Base-by-base conservation (phyloP, 768 basidiomycete genomes). In the Trametopsis cervina region DNA sequence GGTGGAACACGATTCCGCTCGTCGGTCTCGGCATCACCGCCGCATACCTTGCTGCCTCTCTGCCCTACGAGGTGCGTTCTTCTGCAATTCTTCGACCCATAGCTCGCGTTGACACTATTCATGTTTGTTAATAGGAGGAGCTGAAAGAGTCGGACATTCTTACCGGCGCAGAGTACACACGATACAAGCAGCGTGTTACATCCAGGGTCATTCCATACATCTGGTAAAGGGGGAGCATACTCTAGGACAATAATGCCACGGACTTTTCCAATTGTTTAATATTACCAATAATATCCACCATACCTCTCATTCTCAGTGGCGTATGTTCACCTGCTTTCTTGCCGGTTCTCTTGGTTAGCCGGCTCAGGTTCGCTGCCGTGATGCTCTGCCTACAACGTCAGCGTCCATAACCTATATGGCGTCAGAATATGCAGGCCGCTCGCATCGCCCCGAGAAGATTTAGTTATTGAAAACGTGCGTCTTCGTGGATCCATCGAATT, bases 1-100 rank as follows among this genome's bases (percentile, higher is more conserved):
- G 46, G 46, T 53, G 51, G 51, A 48, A 44, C 42, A 24, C 33
- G 11, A 44, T 53, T 23, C 51, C 51, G 9, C 26, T 53, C 9
- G 51, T 40, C 7, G 15, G 41, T 5, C 33, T 47, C n/a, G 47
- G 38, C 2, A 15, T 49, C 13, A 39, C 47, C 13, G 23, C 35
- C 21, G 29, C 35, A 9, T 48, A 48, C 42, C 43, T 53, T 18
- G 42, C 51, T 18, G 38, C 44, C 39, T 26, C 29, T 13, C 20
- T 53, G 9, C 51, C 51, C 10, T 37, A 44, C 47, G 51, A 51
- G 50, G 50, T 51, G 21, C 15, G 45, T 21, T 26, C 21, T 5
- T 26, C 20, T n/a, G 26, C 42, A 38, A 2, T 10, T 38, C 10
- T 4, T 37, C 9, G 18, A 21, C 23, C 12, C 17, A 45, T 2